Evolutionary conservation across 176 grass and related monocot species (phyloP), one percentile per base, ranked within the genome.

Genomic region (Raddia distichophylla): DNA sequence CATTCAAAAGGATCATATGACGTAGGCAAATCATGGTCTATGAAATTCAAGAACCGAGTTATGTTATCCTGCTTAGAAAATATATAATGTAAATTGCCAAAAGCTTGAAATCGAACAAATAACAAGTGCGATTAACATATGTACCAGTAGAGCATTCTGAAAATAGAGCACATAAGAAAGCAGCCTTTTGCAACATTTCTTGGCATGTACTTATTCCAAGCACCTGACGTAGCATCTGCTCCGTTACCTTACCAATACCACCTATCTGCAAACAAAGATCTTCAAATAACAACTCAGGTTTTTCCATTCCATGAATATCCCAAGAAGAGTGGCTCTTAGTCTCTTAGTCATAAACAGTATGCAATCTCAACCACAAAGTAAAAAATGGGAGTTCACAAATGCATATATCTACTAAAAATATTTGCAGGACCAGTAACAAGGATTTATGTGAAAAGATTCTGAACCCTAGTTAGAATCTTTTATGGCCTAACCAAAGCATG

Each of bases 161-260:
- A 83, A 98, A 98, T 75, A 98, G 83, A 58, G 92, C 92, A 78
- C 86, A 94, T 74, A 98, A 44, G 80, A 89, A 77, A 84, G 92
- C 81, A 82, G 83, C 76, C 87, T 91, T 94, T 88, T 91, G 88
- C 71, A 95, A 73, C 71, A 98, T 94, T 47, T 95, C 90, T 67
- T 94, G 78, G 51, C 95, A 98, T 14, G 92, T 98, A 83, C 44
- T 91, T 46, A 98, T 94, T 88, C 90, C 92, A 84, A 98, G 86
- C 62, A 94, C 95, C 46, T 91, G 88, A 57, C n/a, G 80, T 80
- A 98, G 74, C 75, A 93, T 89, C 51, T 91, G 83, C 78, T 98
- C 95, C 74, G 95, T 95, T 71, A 95, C 95, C 81, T 98, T 93
- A 81, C 95, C 95, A 78, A 98, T 98, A 76, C 95, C 95, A 83